Evolutionary conservation across 2,329 filamentous ascomycete species (phyloP).

Genomic region (Akanthomyces dipterigenus): DNA sequence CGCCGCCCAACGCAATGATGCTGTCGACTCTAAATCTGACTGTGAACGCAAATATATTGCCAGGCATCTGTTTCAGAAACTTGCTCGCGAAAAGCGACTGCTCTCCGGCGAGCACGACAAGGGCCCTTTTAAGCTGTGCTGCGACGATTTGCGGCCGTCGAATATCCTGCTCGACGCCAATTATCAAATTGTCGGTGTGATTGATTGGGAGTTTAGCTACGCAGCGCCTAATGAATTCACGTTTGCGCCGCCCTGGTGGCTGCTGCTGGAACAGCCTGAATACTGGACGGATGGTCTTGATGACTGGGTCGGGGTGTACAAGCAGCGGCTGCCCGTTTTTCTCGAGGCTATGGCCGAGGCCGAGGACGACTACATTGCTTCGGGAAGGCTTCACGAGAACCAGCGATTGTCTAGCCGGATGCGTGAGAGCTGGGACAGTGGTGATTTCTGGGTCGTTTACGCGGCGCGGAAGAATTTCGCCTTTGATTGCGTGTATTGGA

Average conservation of each 20-base stretch:
- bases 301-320: not conserved
- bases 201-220: slow-evolving; percentile 1
- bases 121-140: not conserved
- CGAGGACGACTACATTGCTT: not conserved
- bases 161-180: not conserved
- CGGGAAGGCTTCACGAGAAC: not conserved
- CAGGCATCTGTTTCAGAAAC: not conserved
- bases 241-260: not conserved
- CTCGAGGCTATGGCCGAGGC: not conserved
- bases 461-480: not conserved
- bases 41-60: not conserved
- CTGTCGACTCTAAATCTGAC: not conserved
- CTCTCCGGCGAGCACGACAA: not conserved
- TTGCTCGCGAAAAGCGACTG: not conserved
- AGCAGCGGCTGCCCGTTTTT: not conserved
- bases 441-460: not conserved
- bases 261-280: not conserved
- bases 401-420: not conserved
- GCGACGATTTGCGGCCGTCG: not conserved
- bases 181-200: not conserved
- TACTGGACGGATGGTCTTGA: not conserved
- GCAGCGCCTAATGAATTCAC: not conserved
- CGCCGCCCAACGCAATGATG: not conserved
- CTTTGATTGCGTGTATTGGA: not conserved
- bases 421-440: not conserved